These are phyloP conservation scores for Entomortierella parvispora DNA, from an alignment of 192 early-diverging fungal genomes.

Conservation along the genomic window DNA sequence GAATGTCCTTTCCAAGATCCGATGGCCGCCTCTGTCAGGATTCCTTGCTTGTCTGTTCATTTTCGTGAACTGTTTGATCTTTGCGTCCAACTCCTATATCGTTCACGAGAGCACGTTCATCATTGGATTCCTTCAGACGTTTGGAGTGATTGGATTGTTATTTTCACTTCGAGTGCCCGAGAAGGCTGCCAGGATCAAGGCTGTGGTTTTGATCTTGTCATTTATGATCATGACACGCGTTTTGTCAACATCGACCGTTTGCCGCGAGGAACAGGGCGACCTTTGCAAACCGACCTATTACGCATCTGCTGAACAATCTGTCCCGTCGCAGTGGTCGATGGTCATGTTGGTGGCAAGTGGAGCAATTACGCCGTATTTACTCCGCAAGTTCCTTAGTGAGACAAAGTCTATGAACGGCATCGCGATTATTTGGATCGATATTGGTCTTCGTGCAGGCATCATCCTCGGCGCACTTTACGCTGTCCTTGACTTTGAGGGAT, in stretches of 20 bases:
- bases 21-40: conserved; percentile 33
- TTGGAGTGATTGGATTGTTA: conserved; percentile 60
- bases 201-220: conserved; percentile 51
- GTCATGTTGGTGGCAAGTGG: conserved; percentile 59
- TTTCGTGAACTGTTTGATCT: conserved; percentile 68
- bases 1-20: conserved; percentile 17
- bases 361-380: conserved; percentile 48
- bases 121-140: conserved; percentile 72
- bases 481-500: conserved; percentile 61
- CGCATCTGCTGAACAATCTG: conserved; percentile 61
- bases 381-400: conserved; percentile 53
- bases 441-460: conserved; percentile 66
- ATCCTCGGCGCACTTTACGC: conserved; percentile 65
- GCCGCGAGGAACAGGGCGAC: conserved; percentile 89
- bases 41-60: conserved; percentile 57
- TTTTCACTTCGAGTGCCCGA: conserved; percentile 41
- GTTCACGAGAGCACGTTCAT: conserved; percentile 84
- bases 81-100: conserved; percentile 92
- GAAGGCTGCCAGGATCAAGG: conserved; percentile 45
- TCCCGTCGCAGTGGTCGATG: conserved; percentile 61
- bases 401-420: conserved; percentile 66
- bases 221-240: conserved; percentile 69
- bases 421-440: conserved; percentile 63
- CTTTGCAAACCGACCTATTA: conserved; percentile 87
- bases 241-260: conserved; percentile 74